phyloP scores from a whole-genome alignment of 2,329 filamentous ascomycete species.

The Calonectria pteridis region DNA sequence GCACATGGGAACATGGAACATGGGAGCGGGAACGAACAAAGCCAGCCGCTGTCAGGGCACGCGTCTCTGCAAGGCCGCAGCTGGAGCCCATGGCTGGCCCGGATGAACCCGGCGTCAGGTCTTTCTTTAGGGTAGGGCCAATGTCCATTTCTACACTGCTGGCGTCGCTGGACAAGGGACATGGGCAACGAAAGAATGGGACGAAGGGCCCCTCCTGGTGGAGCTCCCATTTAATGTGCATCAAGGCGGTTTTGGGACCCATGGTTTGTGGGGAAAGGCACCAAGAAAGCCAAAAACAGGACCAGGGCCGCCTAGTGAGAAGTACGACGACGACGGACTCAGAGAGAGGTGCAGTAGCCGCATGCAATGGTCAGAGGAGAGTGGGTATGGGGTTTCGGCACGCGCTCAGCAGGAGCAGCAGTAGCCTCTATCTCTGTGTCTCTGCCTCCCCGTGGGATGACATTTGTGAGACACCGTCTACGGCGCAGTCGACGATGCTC shows the following conservation, averaged over 20 bases:
- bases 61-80: not conserved
- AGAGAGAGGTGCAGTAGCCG: not conserved
- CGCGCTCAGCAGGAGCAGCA: not conserved
- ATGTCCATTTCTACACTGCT: not conserved
- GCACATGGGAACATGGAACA: not conserved
- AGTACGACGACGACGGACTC: not conserved
- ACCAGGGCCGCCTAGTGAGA: not conserved
- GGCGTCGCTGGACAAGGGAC: not conserved
- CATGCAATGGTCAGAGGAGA: not conserved
- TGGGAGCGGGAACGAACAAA: not conserved
- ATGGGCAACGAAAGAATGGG: conserved; percentile 1
- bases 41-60: conserved; percentile 8
- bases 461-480: not conserved
- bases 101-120: conserved; percentile 16
- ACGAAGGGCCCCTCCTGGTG: not conserved
- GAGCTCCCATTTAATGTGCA: conserved; percentile 10
- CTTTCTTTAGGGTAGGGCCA: conserved; percentile 11
- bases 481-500: conserved; percentile 9
- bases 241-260: not conserved
- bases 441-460: not conserved
- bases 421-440: not conserved
- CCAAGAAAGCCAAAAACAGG: not conserved
- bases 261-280: conserved; percentile 12
- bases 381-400: conserved; percentile 5
- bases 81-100: not conserved